Base-by-base conservation (phyloP, 306 rosid species). In the Sesbania bispinosa region DNA sequence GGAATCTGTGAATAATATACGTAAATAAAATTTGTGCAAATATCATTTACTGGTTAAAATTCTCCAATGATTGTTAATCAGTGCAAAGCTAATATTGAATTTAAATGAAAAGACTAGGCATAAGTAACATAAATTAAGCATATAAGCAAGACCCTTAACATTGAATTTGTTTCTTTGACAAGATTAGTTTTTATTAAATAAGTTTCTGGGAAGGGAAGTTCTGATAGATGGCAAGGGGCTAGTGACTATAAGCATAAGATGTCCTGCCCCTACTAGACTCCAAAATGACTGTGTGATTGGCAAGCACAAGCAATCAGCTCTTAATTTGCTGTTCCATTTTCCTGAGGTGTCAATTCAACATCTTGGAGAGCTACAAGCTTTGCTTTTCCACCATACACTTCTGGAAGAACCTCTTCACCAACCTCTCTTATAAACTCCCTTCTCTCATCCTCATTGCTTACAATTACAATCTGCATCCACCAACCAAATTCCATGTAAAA, bases 381-480 rank as follows among this genome's bases (percentile, higher is more conserved):
- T 76, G 96, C 93, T 77, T 36, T 74, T 66, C 99, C 99, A 18
- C 99, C 99, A 55, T 94, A 89, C 67, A 85, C 91, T 75, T 77
- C 86, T 10, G 99, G 96, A 74, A 94, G 72, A 68, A 60, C 71
- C 19, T 91, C 97, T 82, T 87, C 97, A 7, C 99, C 97, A 27
- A 91, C 79, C 45, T 86, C 88, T 67, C 70, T 77, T 62, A 88
- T 30, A 70, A 94, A 86, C 62, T 63, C 62, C 21, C 16, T 71
- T 59, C 35, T 82, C 76, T 91, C 96, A 11, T 89, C 88, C 32
- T 91, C 96, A 18, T 82, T 86, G 64, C 73, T 84, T 65, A 94
- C 86, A 10, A 90, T 87, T 46, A 88, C 88, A 80, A 93, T 60
- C 98, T 93, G 90, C 84, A 90, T 48, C 62, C 52, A 71, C 30